These are phyloP conservation scores for Sphagnum magellanicum DNA, from an alignment of 228 moss, liverwort and hornwort genomes.

Conservation along the genomic window DNA sequence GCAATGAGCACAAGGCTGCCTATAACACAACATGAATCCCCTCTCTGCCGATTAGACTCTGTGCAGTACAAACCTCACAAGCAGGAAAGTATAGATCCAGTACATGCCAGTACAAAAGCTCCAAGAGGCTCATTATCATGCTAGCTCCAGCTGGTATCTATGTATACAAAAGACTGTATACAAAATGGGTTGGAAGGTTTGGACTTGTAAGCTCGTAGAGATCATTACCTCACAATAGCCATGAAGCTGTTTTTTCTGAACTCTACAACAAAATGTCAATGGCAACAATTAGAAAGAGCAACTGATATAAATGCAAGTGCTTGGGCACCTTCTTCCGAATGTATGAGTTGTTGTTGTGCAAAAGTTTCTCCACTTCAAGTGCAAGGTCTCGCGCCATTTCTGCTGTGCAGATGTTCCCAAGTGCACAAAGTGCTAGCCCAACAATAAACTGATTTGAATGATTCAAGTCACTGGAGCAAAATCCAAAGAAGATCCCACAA, in stretches of 20 bases:
- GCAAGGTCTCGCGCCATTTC: constrained; percentile 93
- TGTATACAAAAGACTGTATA: no score
- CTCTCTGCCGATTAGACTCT: constrained; percentile 12
- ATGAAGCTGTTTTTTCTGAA: no score
- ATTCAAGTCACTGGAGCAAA: constrained; percentile 58
- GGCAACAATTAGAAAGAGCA: not conserved
- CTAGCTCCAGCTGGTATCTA: no score
- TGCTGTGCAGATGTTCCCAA: constrained; percentile 86
- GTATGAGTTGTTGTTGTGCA: constrained; percentile 80
- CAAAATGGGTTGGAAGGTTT: no score
- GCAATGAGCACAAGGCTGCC: constrained; percentile 91
- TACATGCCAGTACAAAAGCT: no score
- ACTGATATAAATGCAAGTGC: not conserved
- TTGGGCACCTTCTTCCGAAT: constrained; percentile 74
- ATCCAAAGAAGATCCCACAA: constrained; percentile 21
- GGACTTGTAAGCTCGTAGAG: no score
- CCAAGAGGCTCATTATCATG: no score
- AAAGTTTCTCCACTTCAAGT: constrained; percentile 77
- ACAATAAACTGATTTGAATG: constrained; percentile 88
- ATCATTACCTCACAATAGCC: no score
- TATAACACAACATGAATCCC: constrained; percentile 36
- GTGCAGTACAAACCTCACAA: no score
- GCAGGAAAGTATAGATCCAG: no score
- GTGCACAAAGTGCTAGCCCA: constrained; percentile 80
- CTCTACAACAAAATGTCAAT: no score